phyloP scores from a whole-genome alignment of 805 yeast genomes.

The Wickerhamomyces chaumierensis region DNA sequence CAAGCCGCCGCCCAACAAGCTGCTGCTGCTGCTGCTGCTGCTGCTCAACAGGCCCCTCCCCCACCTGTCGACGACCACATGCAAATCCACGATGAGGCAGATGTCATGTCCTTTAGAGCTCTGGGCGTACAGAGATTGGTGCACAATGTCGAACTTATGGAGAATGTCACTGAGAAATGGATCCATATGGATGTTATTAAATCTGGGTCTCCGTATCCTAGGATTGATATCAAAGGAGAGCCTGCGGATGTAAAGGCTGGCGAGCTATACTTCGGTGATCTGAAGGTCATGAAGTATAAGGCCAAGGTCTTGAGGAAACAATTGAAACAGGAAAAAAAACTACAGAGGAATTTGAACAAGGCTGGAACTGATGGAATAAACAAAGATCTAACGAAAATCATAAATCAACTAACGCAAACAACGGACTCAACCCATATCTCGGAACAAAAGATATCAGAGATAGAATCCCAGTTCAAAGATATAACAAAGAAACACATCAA shows the following conservation, averaged over 20 bases:
- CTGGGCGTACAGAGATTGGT: conserved; percentile 34
- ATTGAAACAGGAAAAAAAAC: too few relatives aligned
- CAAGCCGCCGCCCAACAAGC: too few relatives aligned
- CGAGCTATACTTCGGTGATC: conserved; percentile 17
- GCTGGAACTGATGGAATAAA: too few relatives aligned
- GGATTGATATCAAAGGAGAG: conserved; percentile 8
- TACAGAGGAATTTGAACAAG: too few relatives aligned
- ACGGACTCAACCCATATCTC: too few relatives aligned
- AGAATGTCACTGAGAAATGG: conserved; percentile 34
- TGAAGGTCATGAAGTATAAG: conserved; percentile 14
- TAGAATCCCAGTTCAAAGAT: too few relatives aligned
- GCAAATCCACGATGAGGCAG: conserved; percentile 39
- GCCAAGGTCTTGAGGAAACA: too few relatives aligned
- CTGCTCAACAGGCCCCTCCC: conserved; percentile 1
- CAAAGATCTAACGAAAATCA: too few relatives aligned
- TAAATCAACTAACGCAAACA: too few relatives aligned
- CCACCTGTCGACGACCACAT: conserved; percentile 14
- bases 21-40: too few relatives aligned
- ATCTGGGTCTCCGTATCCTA: conserved; percentile 25
- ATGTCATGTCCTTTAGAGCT: conserved; percentile 34
- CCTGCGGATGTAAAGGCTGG: conserved; percentile 7
- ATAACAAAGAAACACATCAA: too few relatives aligned
- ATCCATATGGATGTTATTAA: conserved; percentile 33
- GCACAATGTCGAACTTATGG: conserved; percentile 37
- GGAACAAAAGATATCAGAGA: too few relatives aligned